Percentiles rank a stretch among this genome's conserved stretches.
phyloP scores from a whole-genome alignment of 257 asterid genomes.

The Parsonsia alboflavescens region DNA sequence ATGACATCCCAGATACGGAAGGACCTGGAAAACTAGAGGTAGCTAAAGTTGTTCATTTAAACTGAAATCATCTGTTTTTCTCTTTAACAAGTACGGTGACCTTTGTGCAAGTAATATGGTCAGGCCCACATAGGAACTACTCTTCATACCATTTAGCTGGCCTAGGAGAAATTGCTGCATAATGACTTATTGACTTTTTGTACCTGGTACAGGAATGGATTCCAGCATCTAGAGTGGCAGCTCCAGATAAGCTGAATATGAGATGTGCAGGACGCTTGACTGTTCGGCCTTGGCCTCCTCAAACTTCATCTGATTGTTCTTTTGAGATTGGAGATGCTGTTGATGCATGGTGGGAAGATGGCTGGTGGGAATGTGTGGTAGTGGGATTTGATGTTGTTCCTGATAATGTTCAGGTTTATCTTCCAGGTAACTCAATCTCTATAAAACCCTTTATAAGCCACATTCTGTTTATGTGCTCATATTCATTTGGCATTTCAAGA shows the following conservation, averaged over 20 bases:
- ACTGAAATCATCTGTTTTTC: not conserved
- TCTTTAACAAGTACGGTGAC: not conserved
- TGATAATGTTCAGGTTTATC: slow-evolving; percentile 37
- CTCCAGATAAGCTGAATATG: slow-evolving; percentile 45
- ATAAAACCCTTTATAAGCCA: slow-evolving; percentile 1
- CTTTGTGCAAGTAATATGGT: too few relatives aligned
- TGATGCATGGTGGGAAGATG: slow-evolving; percentile 69
- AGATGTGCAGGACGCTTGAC: slow-evolving; percentile 48
- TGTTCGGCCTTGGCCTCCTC: slow-evolving; percentile 50
- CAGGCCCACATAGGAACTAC: not conserved
- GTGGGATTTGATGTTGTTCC: slow-evolving; percentile 25
- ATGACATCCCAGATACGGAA: slow-evolving; percentile 34
- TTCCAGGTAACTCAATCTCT: slow-evolving; percentile 36
- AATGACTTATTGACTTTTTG: not conserved
- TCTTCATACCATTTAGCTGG: not conserved
- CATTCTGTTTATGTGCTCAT: not conserved
- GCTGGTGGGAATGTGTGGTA: slow-evolving; percentile 79
- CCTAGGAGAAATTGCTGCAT: not conserved
- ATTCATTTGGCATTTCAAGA: not conserved
- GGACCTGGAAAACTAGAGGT: slow-evolving; percentile 48
- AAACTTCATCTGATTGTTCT: slow-evolving; percentile 16
- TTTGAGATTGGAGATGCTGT: slow-evolving; percentile 51
- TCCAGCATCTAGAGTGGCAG: slow-evolving; percentile 36
- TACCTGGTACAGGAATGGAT: slow-evolving; percentile 47
- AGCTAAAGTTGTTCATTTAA: slow-evolving; percentile 3